Evolutionary conservation across 805 yeast species (phyloP).

Genomic region (Pichia exigua): DNA sequence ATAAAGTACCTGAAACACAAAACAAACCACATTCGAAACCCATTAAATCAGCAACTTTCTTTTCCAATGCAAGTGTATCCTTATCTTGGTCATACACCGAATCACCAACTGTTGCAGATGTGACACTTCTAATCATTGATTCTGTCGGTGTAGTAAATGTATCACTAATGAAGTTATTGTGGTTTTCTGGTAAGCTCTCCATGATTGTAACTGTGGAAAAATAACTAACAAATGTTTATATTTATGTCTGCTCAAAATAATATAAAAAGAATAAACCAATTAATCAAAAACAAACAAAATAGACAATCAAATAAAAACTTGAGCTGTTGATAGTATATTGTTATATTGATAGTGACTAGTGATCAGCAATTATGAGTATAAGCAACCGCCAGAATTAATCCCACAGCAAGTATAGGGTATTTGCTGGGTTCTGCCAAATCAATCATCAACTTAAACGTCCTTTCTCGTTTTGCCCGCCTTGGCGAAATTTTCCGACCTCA

Average conservation of each 20-base stretch:
- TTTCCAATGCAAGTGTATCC: constrained; percentile 58
- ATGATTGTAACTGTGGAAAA: background rate
- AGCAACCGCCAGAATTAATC: too few relatives aligned
- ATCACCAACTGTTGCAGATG: constrained; percentile 64
- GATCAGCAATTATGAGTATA: too few relatives aligned
- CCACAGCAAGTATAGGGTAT: too few relatives aligned
- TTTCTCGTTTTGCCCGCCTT: too few relatives aligned
- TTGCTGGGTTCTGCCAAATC: too few relatives aligned
- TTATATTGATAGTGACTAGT: too few relatives aligned
- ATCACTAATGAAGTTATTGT: constrained; percentile 62
- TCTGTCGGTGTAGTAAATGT: constrained; percentile 86
- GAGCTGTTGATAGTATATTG: too few relatives aligned
- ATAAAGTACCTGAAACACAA: constrained; percentile 84
- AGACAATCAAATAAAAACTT: too few relatives aligned
- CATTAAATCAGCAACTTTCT: constrained; percentile 54
- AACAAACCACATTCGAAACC: constrained; percentile 78
- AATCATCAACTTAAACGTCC: too few relatives aligned
- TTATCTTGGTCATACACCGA: constrained; percentile 83
- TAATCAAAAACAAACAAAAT: background rate
- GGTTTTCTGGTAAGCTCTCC: constrained; percentile 11
- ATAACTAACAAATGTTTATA: background rate
- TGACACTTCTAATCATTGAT: constrained; percentile 58
- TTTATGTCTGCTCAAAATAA: background rate
- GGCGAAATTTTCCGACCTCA: too few relatives aligned
- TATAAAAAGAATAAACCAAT: too few relatives aligned